phyloP scores from a whole-genome alignment of 1,284 basidiomycete genomes.

The Apiotrichum brassicae region DNA sequence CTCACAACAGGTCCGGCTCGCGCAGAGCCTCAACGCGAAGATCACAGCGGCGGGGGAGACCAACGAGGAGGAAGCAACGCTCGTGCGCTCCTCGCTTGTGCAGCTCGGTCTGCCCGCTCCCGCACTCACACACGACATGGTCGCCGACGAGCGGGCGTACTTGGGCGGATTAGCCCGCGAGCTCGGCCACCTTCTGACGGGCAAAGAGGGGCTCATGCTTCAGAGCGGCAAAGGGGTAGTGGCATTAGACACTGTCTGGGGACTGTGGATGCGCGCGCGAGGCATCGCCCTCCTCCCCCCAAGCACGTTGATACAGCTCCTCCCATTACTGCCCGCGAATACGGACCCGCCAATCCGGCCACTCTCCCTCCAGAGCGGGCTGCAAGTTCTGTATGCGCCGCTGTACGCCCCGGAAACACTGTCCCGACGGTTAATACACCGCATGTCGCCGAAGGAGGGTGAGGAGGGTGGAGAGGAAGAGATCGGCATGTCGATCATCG shows the following conservation, averaged over 20 bases:
- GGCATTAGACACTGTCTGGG: conserved; percentile 92
- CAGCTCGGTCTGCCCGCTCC: conserved; percentile 67
- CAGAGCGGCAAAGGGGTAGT: conserved; percentile 57
- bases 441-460: conserved; percentile 50
- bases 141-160: conserved; percentile 73
- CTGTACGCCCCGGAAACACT: conserved; percentile 62
- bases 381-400: conserved; percentile 79
- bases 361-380: conserved; percentile 63
- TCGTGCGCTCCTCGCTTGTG: conserved; percentile 80
- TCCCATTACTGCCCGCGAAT: conserved; percentile 61
- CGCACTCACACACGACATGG: conserved; percentile 87
- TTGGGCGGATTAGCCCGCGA: conserved; percentile 75
- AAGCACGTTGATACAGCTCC: conserved; percentile 65
- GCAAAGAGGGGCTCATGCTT: conserved; percentile 37
- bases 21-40: conserved; percentile 78
- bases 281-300: conserved; percentile 91
- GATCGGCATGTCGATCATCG: conserved; percentile 45
- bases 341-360: conserved; percentile 64
- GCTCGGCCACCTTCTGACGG: conserved; percentile 61
- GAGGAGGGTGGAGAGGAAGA: conserved; percentile 16
- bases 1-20: conserved; percentile 55
- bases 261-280: conserved; percentile 90
- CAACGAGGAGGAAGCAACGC: conserved; percentile 68
- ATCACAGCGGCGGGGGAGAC: conserved; percentile 54
- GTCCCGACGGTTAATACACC: conserved; percentile 56